Evolutionary conservation across 2,329 filamentous ascomycete species (phyloP), one percentile per base, ranked within the genome.

Genomic region (Fusarium pseudonygamai): DNA sequence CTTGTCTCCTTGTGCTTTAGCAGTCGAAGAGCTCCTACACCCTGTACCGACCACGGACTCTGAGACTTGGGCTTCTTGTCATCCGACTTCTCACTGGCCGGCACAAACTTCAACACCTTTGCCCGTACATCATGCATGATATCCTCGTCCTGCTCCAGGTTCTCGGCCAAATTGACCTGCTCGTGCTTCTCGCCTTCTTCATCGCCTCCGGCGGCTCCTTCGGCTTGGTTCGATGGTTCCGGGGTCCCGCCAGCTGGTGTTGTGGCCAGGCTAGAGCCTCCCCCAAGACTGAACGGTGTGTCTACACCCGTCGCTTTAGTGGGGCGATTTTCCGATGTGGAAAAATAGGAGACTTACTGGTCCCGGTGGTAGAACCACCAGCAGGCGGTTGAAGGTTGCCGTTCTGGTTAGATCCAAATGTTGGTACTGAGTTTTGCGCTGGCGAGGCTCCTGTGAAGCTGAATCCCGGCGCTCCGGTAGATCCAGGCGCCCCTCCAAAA

Each of bases 1-100:
- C 88, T 89, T 1, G 90, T 93, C 22, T 87, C 86, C 80, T 93
- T 93, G 83, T 96, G 88, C 81, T 92, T 92, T 69, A 97, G 85
- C 20, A 97, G 80, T 43, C 93, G 91, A 59, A 95, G 83, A 16
- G 89, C 87, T 1, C 94, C 94, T 13, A 93, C 84, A 49, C 93
- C 94, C 79, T 92, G 89, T 2, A 87, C 90, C 36, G 87, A 84
- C 93, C 93, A 97, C 4, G 87, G 85, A 59, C 85, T 88, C 77
- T 87, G 85, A n/a, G 82, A 83, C 76, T 86, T 87, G 56, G 80
- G 75, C 78, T 83, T 83, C 58, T 82, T 83, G 45, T 81, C 83
- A 32, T 84, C 84, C n/a, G 85, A 83, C 32, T 86, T 84, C 20
- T 87, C 86, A 11, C 82, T 82, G 13, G 85, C 83, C 20, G 84